Conservation (phyloP, 305 asterid genomes). For the Fraxinus latifolia region DNA sequence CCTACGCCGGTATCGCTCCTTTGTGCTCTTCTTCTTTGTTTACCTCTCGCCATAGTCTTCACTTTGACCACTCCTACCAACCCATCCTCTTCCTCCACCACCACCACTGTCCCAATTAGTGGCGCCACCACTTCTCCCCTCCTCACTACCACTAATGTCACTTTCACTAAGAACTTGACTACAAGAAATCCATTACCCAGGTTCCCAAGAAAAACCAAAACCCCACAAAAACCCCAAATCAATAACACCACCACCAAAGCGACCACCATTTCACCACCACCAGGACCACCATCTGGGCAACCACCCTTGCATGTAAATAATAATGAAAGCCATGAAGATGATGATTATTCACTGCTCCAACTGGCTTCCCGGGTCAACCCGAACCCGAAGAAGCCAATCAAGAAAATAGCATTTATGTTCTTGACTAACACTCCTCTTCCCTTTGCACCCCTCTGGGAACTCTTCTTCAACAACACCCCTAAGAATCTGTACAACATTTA, state of each 20-base stretch:
- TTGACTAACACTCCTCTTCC: slow-evolving; percentile 65
- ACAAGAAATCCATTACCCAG: background rate
- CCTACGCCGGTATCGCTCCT: slow-evolving; percentile 65
- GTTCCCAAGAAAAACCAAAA: background rate
- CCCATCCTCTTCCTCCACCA: background rate
- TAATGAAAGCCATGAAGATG: slow-evolving; percentile 21
- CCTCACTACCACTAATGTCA: background rate
- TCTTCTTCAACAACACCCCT: slow-evolving; percentile 53
- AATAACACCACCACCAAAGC: background rate
- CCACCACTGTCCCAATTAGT: background rate
- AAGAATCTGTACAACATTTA: slow-evolving; percentile 53
- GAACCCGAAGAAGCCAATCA: slow-evolving; percentile 31
- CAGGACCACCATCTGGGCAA: background rate
- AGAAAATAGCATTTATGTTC: slow-evolving; percentile 72
- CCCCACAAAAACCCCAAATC: background rate
- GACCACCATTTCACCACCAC: background rate
- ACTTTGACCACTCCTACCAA: slow-evolving; percentile 20
- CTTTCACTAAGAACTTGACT: background rate
- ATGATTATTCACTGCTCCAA: slow-evolving; percentile 35
- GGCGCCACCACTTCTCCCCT: background rate
- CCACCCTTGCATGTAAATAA: background rate
- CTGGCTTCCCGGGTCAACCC: slow-evolving; percentile 48
- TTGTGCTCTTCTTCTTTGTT: slow-evolving; percentile 64
- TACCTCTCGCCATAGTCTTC: slow-evolving; percentile 68
- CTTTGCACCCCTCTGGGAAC: slow-evolving; percentile 76